A percentile compares a stretch with the other conserved stretches of the same genome.
Conservation (phyloP, 2,329 filamentous ascomycete species). For the Pseudogymnoascus sp. region DNA sequence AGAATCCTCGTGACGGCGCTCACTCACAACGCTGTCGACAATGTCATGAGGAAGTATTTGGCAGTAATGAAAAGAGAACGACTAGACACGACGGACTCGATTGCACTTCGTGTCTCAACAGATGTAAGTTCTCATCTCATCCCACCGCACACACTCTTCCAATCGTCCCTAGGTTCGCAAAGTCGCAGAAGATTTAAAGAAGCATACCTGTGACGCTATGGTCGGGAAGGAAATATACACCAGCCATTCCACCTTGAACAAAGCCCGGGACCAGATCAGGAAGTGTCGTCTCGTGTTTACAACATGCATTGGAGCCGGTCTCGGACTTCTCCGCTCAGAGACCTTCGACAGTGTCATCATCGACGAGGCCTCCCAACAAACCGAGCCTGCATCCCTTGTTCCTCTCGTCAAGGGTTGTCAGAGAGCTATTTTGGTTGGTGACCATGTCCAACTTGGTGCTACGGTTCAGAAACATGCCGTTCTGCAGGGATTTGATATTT, state of each 20-base stretch:
- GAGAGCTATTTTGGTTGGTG: constrained; percentile 37
- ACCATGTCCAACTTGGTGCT: constrained; percentile 39
- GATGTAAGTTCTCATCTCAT: no score
- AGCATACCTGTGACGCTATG: constrained; percentile 12
- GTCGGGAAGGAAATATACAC: constrained; percentile 25
- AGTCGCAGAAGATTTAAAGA: no score
- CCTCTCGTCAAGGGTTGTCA: constrained; percentile 36
- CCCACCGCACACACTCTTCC: no score
- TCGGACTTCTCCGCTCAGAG: constrained; percentile 34
- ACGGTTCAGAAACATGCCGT: constrained; percentile 29
- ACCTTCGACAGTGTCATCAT: constrained; percentile 35
- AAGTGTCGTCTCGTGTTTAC: constrained; percentile 35
- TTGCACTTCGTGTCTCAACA: no score
- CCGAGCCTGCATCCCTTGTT: constrained; percentile 34
- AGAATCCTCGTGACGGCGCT: no score
- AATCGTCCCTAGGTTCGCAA: no score
- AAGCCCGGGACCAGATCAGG: constrained; percentile 33
- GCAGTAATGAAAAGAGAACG: no score
- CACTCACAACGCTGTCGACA: no score
- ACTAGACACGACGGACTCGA: no score
- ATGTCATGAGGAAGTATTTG: no score
- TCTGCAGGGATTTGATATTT: no score
- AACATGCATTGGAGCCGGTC: constrained; percentile 35
- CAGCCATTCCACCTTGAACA: constrained; percentile 25
- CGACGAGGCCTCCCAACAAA: constrained; percentile 41